Base-by-base conservation (phyloP, 2,329 filamentous ascomycete genomes). In the Byssothecium circinans region DNA sequence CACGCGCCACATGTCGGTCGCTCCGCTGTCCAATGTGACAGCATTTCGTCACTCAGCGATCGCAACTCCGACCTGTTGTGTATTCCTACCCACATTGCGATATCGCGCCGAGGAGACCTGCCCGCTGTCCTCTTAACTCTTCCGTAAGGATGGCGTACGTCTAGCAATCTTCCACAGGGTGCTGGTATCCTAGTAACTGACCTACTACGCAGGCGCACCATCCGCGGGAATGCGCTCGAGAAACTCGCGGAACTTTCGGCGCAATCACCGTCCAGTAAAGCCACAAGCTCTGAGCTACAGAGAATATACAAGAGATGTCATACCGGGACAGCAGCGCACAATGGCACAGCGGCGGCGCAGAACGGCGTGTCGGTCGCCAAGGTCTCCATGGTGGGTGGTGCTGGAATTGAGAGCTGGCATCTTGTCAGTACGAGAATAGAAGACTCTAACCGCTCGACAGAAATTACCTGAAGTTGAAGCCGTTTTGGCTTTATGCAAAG, bases 381-480 rank as follows among this genome's bases (percentile, higher is more conserved):
- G 18, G 60, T 71, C 10, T 70, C 69, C 2, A 77, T 76, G 69
- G 71, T 71, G 43, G 27, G 57, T 54, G 17, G 10, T 29, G 4
- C 20, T 15, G 20, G 40, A 14, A 29, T 30, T 8, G 4, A 25
- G 22, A 14, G 20, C 33, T 22, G 17, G 30, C 11, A 32, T 18
- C 10, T 36, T 17, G 14, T 10, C 18, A 32, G 19, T 41, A 15
- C 20, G 27, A 38, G 32, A 39, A 12, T 19, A 12, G 7, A 15
- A 39, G n/a, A 1, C 8, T 40, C 38, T 39, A 36, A 41, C 37
- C n/a, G 3, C 5, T n/a, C 6, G 17, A 15, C 51, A 95, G 90
- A 89, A 86, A 43, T 84, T 91, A 44, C 86, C 89, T 62, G 95
- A 99, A 77, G 86, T 96, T 58, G 92, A 99, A 70, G 88, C 95